Conservation (phyloP, 306 rosid genomes). For the Clitoria ternatea region DNA sequence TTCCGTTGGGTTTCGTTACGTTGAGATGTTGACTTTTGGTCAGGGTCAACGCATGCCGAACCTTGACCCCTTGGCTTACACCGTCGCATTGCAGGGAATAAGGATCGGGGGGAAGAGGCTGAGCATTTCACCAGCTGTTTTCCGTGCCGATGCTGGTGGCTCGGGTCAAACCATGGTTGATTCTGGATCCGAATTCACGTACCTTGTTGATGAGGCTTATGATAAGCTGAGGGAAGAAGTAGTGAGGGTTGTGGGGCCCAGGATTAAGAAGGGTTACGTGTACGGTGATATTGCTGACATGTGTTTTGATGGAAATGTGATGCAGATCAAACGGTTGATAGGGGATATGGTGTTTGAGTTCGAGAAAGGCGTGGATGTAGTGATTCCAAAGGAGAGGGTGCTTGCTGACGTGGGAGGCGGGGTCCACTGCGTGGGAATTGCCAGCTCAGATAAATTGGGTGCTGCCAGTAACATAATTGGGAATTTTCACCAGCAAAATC, state of each 20-base stretch:
- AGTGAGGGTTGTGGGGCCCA: constrained; percentile 55
- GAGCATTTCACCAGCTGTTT: constrained; percentile 38
- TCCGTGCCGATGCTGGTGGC: constrained; percentile 59
- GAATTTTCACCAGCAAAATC: constrained; percentile 70
- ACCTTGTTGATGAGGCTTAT: constrained; percentile 67
- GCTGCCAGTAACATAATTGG: constrained; percentile 80
- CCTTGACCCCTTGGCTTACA: constrained; percentile 68
- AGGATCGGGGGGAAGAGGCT: constrained; percentile 45
- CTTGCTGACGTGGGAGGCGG: constrained; percentile 66
- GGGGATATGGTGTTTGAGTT: constrained; percentile 72
- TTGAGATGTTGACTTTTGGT: constrained; percentile 38
- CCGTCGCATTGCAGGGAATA: constrained; percentile 63
- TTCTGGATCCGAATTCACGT: constrained; percentile 82
- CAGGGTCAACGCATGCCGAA: constrained; percentile 76
- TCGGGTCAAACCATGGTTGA: constrained; percentile 93
- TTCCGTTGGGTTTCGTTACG: constrained; percentile 39
- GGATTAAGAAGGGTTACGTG: constrained; percentile 60
- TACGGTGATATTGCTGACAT: constrained; percentile 68
- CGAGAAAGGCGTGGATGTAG: constrained; percentile 69
- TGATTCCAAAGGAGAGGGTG: constrained; percentile 40
- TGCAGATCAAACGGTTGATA: constrained; percentile 57
- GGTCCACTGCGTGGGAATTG: constrained; percentile 76
- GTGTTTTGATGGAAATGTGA: constrained; percentile 51
- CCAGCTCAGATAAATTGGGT: constrained; percentile 63
- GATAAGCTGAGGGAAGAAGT: constrained; percentile 53